Conservation (phyloP, 495 filamentous ascomycete species). For the Penicillium malachiteum region DNA sequence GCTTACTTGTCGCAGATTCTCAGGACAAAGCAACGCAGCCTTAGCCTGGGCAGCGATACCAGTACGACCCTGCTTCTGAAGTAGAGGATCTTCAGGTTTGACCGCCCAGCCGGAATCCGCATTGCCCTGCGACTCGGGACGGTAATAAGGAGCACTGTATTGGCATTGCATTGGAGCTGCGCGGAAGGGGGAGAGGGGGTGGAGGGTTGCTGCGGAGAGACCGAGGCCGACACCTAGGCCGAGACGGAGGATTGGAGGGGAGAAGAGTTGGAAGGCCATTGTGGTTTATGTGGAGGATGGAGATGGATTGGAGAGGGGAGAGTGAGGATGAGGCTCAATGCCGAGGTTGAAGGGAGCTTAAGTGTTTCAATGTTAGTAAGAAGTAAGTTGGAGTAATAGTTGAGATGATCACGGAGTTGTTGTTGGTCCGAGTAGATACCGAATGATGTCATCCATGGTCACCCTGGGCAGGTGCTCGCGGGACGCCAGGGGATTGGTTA, state of each 20-base stretch:
- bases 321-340: neutral
- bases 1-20: slow-evolving; percentile 65
- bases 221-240: slow-evolving; percentile 45
- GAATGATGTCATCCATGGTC: slow-evolving; percentile 13
- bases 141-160: slow-evolving; percentile 30
- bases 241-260: slow-evolving; percentile 36
- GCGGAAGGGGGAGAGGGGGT: slow-evolving; percentile 40
- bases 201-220: slow-evolving; percentile 30
- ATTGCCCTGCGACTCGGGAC: slow-evolving; percentile 14
- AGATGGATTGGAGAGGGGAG: neutral
- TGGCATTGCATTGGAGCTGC: slow-evolving; percentile 41
- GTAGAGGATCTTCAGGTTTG: slow-evolving; percentile 16
- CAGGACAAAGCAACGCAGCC: slow-evolving; percentile 36
- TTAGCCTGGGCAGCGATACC: slow-evolving; percentile 4
- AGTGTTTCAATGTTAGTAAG: neutral
- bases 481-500: slow-evolving; percentile 3
- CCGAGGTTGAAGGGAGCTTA: neutral
- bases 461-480: slow-evolving; percentile 4
- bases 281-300: neutral
- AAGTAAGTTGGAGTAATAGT: neutral
- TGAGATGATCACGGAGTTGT: neutral
- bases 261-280: slow-evolving; percentile 33
- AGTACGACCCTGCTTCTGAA: slow-evolving; percentile 31
- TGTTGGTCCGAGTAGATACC: slow-evolving; percentile 4
- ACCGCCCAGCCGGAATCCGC: slow-evolving; percentile 31